phyloP scores from a whole-genome alignment of 805 yeast genomes.

The Candida oleophila region DNA sequence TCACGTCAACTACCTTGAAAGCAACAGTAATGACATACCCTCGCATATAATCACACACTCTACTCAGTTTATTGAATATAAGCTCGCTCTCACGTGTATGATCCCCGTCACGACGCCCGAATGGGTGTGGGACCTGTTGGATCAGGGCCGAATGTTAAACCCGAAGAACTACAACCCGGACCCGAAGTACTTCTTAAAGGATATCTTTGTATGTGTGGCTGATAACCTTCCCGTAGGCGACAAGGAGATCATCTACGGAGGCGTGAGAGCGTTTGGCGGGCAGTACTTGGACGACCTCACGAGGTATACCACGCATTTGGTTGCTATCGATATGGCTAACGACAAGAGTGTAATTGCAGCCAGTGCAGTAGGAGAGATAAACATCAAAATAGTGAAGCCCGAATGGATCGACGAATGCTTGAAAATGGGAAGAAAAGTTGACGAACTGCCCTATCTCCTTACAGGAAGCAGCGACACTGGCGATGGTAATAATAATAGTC shows the following conservation, averaged over 20 bases:
- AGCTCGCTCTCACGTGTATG: slow-evolving; percentile 48
- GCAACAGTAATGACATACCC: slow-evolving; percentile 9
- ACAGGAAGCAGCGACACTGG: slow-evolving; percentile 15
- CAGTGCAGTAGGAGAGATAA: slow-evolving; percentile 32
- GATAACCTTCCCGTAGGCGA: slow-evolving; percentile 59
- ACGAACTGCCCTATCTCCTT: slow-evolving; percentile 55
- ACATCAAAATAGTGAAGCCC: slow-evolving; percentile 66
- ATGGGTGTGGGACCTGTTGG: slow-evolving; percentile 57
- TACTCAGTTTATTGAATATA: slow-evolving; percentile 52
- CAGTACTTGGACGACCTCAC: slow-evolving; percentile 61
- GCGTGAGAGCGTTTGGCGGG: slow-evolving; percentile 77
- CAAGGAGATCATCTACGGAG: slow-evolving; percentile 65
- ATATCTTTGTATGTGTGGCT: slow-evolving; percentile 57
- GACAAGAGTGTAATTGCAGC: slow-evolving; percentile 61
- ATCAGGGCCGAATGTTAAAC: slow-evolving; percentile 42
- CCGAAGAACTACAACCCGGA: slow-evolving; percentile 69
- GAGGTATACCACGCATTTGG: slow-evolving; percentile 74
- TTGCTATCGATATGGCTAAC: slow-evolving; percentile 53
- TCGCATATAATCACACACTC: slow-evolving; percentile 55
- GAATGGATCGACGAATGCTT: slow-evolving; percentile 79
- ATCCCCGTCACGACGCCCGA: slow-evolving; percentile 62
- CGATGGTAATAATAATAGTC: slow-evolving; percentile 5
- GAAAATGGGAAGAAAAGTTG: slow-evolving; percentile 47
- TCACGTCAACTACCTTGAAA: slow-evolving; percentile 15
- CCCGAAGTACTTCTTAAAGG: slow-evolving; percentile 61